Percentiles rank a stretch among this genome's conserved stretches.
Conservation (phyloP, 306 rosid species). For the Acmispon strigosus region DNA sequence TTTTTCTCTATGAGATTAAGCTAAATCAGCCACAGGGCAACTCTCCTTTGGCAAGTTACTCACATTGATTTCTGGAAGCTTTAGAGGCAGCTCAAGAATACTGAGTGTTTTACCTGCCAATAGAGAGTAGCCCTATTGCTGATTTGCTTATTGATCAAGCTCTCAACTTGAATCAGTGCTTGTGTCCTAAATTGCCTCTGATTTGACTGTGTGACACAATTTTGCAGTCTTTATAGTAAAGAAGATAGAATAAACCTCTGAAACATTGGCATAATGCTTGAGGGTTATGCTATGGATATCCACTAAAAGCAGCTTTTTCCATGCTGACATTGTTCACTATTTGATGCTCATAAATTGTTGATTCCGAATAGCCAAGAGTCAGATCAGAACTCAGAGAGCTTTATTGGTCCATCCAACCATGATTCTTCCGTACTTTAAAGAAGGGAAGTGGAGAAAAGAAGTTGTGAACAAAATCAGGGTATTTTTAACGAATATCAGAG, state of each 20-base stretch:
- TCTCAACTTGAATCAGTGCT: background rate
- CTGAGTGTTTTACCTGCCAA: slow-evolving; percentile 26
- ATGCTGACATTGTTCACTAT: background rate
- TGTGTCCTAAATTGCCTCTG: slow-evolving; percentile 3
- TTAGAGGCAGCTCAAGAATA: too few relatives aligned
- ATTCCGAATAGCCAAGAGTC: slow-evolving; percentile 8
- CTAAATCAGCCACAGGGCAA: slow-evolving; percentile 47
- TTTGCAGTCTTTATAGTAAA: background rate
- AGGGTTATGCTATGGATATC: slow-evolving; percentile 25
- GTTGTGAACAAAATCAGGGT: too few relatives aligned
- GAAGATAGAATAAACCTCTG: slow-evolving; percentile 14
- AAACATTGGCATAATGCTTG: slow-evolving; percentile 27
- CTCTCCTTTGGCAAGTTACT: slow-evolving; percentile 55
- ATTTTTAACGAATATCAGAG: background rate
- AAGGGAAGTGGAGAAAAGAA: background rate
- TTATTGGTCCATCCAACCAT: background rate
- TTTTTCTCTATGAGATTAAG: slow-evolving; percentile 16
- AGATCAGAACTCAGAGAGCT: background rate
- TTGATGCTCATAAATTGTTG: slow-evolving; percentile 13
- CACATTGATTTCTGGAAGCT: background rate
- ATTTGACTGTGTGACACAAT: background rate
- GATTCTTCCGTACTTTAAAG: too few relatives aligned
- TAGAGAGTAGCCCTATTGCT: slow-evolving; percentile 40
- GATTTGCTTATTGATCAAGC: slow-evolving; percentile 15
- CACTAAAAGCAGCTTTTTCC: background rate